Conservation (phyloP, 495 filamentous ascomycete species). For the Glonium stellatum region DNA sequence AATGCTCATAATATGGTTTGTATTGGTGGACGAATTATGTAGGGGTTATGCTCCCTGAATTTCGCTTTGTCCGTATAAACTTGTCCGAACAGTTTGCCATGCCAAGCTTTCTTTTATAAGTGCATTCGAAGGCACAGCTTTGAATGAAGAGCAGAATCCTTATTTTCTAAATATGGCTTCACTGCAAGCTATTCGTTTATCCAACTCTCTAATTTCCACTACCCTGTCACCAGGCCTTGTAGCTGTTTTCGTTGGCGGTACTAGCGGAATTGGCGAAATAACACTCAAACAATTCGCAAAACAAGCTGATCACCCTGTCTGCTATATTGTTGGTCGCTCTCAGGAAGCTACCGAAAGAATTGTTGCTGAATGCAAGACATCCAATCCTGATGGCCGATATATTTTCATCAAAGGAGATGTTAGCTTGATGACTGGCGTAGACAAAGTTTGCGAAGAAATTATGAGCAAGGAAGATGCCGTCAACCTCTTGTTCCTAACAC, state of each 20-base stretch:
- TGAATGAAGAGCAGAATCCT: background rate
- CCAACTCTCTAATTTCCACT: constrained; percentile 28
- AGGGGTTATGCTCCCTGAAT: too few species aligned
- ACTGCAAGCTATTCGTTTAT: background rate
- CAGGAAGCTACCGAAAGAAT: constrained; percentile 42
- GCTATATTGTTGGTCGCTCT: constrained; percentile 44
- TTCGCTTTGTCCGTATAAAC: too few species aligned
- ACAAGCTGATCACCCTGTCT: constrained; percentile 40
- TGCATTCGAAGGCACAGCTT: too few species aligned
- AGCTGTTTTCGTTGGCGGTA: constrained; percentile 57
- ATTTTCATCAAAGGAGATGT: background rate
- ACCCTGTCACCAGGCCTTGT: constrained; percentile 39
- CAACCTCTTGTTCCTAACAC: background rate
- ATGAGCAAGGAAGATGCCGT: background rate
- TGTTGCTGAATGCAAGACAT: constrained; percentile 35
- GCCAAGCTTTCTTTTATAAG: too few species aligned
- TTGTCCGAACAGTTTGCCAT: too few species aligned
- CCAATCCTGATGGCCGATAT: constrained; percentile 30
- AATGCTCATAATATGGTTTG: too few species aligned
- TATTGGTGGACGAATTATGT: too few species aligned
- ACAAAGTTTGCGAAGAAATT: background rate
- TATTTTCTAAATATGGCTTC: background rate
- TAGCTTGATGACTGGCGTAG: background rate
- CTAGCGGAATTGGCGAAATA: constrained; percentile 53
- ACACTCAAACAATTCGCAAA: constrained; percentile 51